Base-by-base conservation (phyloP, 176 grass and related monocot genomes). In the Oryza punctata region DNA sequence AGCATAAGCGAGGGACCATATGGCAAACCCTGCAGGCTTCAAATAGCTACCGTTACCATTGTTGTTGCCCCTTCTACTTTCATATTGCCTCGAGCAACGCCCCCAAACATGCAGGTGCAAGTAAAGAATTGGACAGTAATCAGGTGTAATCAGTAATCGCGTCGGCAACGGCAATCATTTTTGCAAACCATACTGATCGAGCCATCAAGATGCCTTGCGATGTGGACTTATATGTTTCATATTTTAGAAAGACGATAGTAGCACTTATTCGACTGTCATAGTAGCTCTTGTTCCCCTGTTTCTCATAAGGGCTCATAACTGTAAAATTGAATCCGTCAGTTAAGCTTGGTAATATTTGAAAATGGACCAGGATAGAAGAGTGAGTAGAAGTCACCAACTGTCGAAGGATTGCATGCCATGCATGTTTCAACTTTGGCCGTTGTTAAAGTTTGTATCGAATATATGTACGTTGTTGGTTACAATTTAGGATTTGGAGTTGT, bases 1-100 rank as follows among this genome's bases (percentile, higher is more conserved):
- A 77, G 66, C 79, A 72, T n/a, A 30, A 78, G 41, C 12, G 79
- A 23, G 23, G 70, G 54, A 16, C 27, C 78, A 21, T 27, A 4
- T 60, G 29, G 46, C 78, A 10, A n/a, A 61, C 32, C 21, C 63
- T 68, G 77, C 19, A 19, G 13, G 81, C 19, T 21, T 19, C 45
- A 45, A 45, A 45, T 45, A 26, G 41, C 13, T 78, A 73, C 38
- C 16, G 37, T 38, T 38, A 67, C 27, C 37, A 38, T 9, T 38
- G 7, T 8, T 29, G 18, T 61, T 70, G 23, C 18, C 25, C 50
- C 40, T 9, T 57, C 32, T 28, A 10, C 28, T 63, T 63, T 1
- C 8, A 21, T 21, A 68, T 25, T 35, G 30, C 40, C 65, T 77
- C 65, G 16, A 77, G 45, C 32, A 59, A 13, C 38, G 12, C 9